A percentile compares a stretch with the other conserved stretches of the same genome.
These are phyloP conservation scores for Sarocladium kiliense DNA, from an alignment of 2,329 filamentous ascomycete genomes.

Conservation along the genomic window DNA sequence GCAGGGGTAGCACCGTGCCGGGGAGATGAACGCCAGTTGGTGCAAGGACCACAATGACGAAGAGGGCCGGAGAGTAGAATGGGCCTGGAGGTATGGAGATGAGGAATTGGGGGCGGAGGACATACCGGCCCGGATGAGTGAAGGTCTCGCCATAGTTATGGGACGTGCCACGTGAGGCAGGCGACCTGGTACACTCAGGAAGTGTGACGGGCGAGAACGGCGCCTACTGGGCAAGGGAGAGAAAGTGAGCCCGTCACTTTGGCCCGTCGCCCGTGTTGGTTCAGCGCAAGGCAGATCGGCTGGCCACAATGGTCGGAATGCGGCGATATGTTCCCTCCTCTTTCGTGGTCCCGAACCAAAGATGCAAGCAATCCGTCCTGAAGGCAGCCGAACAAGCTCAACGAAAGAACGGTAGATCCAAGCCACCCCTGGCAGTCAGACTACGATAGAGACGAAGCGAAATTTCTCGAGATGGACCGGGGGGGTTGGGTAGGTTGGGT, in stretches of 20 bases:
- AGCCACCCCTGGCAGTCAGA: neutral
- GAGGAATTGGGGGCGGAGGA: conserved; percentile 19
- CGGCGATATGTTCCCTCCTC: neutral
- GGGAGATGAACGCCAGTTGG: neutral
- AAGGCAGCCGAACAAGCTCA: neutral
- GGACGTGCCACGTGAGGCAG: neutral
- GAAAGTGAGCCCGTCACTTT: conserved; percentile 7
- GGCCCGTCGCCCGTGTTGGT: neutral
- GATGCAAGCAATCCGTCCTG: neutral
- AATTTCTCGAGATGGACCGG: conserved; percentile 4
- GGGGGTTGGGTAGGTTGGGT: neutral
- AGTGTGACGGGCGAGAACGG: neutral
- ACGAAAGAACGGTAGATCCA: neutral
- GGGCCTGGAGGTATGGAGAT: conserved; percentile 14
- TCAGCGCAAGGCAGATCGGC: neutral
- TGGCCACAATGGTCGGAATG: neutral
- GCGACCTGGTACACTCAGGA: conserved; percentile 6
- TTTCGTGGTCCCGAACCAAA: neutral
- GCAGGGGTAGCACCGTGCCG: conserved; percentile 10
- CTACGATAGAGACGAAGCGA: neutral
- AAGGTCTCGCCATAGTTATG: conserved; percentile 52
- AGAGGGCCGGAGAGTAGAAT: conserved; percentile 9
- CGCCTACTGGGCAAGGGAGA: neutral
- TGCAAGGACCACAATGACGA: neutral
- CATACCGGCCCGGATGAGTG: conserved; percentile 57